phyloP scores from a whole-genome alignment of 1,284 basidiomycete species.

The Melampsora abietis-canadensis region DNA sequence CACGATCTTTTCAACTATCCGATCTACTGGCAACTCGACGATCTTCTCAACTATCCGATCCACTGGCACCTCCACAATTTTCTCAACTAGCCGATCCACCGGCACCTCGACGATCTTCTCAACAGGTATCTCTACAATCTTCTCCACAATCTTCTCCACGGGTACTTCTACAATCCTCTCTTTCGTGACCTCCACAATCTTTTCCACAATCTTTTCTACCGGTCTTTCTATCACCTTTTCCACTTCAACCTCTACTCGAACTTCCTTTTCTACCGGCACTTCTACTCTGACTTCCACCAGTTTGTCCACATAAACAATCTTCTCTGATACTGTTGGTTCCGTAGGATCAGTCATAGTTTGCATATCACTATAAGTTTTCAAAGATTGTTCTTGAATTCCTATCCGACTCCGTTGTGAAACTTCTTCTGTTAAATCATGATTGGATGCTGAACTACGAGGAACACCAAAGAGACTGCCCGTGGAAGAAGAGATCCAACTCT shows the following conservation, averaged over 20 bases:
- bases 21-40: constrained; percentile 46
- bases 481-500: neutral
- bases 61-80: constrained; percentile 54
- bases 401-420: neutral
- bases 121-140: neutral
- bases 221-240: constrained; percentile 57
- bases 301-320: constrained; percentile 42
- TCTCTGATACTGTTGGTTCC: neutral
- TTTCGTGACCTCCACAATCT: constrained; percentile 45
- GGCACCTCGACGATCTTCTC: constrained; percentile 44
- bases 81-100: constrained; percentile 52
- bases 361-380: too few relatives aligned
- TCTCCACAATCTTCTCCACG: constrained; percentile 47
- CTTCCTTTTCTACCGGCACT: constrained; percentile 44
- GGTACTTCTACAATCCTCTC: constrained; percentile 47
- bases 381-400: too few relatives aligned
- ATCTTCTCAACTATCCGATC: constrained; percentile 50
- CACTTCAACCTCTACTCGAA: constrained; percentile 51
- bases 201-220: constrained; percentile 52
- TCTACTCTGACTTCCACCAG: constrained; percentile 45
- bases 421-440: neutral
- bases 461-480: neutral
- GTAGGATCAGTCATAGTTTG: constrained; percentile 12
- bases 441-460: neutral
- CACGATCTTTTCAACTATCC: constrained; percentile 47